These are phyloP conservation scores for Solanum microdontum DNA, from an alignment of 257 asterid species.

Conservation along the genomic window DNA sequence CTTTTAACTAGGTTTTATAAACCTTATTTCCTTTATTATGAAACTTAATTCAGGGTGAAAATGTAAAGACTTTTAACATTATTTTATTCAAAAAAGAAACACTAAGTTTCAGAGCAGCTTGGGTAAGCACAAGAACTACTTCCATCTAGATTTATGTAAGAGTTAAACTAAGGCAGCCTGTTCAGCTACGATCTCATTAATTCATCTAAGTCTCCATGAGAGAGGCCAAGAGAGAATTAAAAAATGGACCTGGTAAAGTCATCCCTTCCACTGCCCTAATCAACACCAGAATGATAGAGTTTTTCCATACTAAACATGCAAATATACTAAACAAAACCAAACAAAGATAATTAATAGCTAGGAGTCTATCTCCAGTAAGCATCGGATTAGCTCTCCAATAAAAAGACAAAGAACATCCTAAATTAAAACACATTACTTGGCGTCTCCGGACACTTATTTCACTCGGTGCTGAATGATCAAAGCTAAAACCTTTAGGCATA, in stretches of 20 bases:
- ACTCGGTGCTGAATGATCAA: not conserved
- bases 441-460: not conserved
- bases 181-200: not conserved
- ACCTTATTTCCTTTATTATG: not conserved
- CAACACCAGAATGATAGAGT: not conserved
- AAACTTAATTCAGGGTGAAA: not conserved
- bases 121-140: not conserved
- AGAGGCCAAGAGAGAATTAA: not conserved
- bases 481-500: not conserved
- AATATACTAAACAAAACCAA: not conserved
- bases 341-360: not conserved
- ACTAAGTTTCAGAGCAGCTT: not conserved
- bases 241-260: not conserved
- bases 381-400: not conserved
- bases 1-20: not conserved
- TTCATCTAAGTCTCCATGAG: not conserved
- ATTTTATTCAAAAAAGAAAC: not conserved
- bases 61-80: not conserved
- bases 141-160: not conserved
- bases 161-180: not conserved
- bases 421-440: not conserved
- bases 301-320: not conserved
- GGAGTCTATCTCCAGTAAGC: not conserved
- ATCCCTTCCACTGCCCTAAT: not conserved
- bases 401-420: not conserved